These are phyloP conservation scores for Trifolium subterraneum DNA, from an alignment of 306 rosid genomes.

Conservation along the genomic window DNA sequence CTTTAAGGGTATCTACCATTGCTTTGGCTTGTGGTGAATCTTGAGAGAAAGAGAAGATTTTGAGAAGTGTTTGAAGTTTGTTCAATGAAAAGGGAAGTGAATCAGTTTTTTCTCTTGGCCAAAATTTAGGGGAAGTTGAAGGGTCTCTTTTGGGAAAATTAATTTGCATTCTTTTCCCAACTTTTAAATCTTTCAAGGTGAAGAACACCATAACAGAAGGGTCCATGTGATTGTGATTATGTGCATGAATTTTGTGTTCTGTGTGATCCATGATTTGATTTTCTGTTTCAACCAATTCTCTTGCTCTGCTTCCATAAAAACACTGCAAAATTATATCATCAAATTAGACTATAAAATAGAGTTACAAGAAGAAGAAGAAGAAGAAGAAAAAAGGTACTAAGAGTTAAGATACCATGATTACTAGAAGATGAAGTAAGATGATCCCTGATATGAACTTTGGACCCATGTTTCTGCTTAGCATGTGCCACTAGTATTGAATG, in stretches of 20 bases:
- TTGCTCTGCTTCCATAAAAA: slow-evolving; percentile 40
- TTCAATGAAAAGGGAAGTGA: slow-evolving; percentile 67
- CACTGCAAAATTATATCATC: slow-evolving; percentile 42
- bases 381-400: too few species aligned
- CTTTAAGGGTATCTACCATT: slow-evolving; percentile 59
- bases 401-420: slow-evolving; percentile 4
- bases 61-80: slow-evolving; percentile 57
- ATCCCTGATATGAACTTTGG: neutral
- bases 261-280: neutral
- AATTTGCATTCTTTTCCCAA: slow-evolving; percentile 63
- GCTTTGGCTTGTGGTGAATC: slow-evolving; percentile 75
- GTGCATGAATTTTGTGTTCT: slow-evolving; percentile 3
- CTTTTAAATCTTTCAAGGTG: slow-evolving; percentile 58
- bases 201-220: slow-evolving; percentile 68
- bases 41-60: slow-evolving; percentile 54
- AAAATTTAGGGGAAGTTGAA: slow-evolving; percentile 58
- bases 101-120: slow-evolving; percentile 57
- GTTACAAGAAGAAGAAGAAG: neutral
- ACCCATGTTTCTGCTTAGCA: slow-evolving; percentile 11
- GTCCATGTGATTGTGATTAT: slow-evolving; percentile 40
- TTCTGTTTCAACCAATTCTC: slow-evolving; percentile 25
- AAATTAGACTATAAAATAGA: neutral
- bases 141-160: slow-evolving; percentile 73
- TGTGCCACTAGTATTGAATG: neutral
- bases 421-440: slow-evolving; percentile 32